These are phyloP conservation scores for Penicillium sclerotiorum DNA, from an alignment of 2,329 filamentous ascomycete species.

Conservation along the genomic window DNA sequence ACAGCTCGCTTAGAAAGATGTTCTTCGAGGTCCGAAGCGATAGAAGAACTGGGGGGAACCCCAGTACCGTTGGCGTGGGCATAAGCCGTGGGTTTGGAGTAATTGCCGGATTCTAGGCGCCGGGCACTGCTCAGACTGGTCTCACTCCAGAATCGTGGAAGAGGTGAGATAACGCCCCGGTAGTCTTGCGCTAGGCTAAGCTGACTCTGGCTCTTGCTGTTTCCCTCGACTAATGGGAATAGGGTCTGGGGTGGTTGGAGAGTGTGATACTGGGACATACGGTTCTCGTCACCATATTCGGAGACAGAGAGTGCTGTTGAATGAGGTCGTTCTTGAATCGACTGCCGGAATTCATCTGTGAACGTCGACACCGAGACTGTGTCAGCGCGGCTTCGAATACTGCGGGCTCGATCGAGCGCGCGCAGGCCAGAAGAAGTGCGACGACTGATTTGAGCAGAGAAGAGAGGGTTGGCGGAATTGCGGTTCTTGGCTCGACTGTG, in stretches of 20 bases:
- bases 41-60: conserved; percentile 23
- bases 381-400: conserved; percentile 38
- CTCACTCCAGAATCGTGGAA: conserved; percentile 42
- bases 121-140: conserved; percentile 32
- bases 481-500: conserved; percentile 41
- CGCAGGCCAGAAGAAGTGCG: conserved; percentile 37
- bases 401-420: conserved; percentile 38
- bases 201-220: conserved; percentile 33
- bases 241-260: conserved; percentile 30
- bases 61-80: conserved; percentile 12
- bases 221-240: conserved; percentile 21
- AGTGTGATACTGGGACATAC: conserved; percentile 34
- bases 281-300: conserved; percentile 38
- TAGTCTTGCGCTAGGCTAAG: conserved; percentile 42
- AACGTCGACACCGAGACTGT: conserved; percentile 37
- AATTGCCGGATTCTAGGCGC: conserved; percentile 25
- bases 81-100: conserved; percentile 7
- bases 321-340: conserved; percentile 34
- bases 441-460: conserved; percentile 38
- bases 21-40: conserved; percentile 28
- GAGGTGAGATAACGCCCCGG: conserved; percentile 38
- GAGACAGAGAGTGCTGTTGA: conserved; percentile 39
- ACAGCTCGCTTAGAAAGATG: conserved; percentile 22
- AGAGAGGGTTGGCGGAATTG: conserved; percentile 42
- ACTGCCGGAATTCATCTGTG: conserved; percentile 35